These are phyloP conservation scores for Solidago caesia DNA, from an alignment of 129 eudicot species.

Conservation along the genomic window DNA sequence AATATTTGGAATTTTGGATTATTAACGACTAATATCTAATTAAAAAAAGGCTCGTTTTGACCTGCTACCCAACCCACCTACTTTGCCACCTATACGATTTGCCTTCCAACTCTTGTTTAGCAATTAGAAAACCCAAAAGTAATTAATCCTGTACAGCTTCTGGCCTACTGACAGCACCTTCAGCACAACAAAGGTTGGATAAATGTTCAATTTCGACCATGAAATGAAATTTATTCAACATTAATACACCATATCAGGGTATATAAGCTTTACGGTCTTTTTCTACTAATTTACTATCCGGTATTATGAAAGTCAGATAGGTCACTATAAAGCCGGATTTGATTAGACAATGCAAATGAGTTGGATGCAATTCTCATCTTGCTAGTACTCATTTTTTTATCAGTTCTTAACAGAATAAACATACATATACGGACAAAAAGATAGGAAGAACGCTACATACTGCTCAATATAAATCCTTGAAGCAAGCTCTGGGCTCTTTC, in stretches of 20 bases:
- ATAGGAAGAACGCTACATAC: slow-evolving; percentile 42
- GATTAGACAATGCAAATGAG: not conserved
- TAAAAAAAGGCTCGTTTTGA: too few species aligned
- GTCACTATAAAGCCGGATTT: not conserved
- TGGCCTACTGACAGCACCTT: not conserved
- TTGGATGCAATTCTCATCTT: not conserved
- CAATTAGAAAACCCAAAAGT: not conserved
- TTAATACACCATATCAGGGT: not conserved
- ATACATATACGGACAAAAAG: not conserved
- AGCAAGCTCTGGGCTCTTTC: slow-evolving; percentile 99
- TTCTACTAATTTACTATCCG: not conserved
- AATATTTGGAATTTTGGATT: too few species aligned
- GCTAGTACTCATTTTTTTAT: not conserved
- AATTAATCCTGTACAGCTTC: not conserved
- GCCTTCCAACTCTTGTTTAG: not conserved
- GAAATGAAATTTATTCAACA: not conserved
- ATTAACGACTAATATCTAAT: too few species aligned
- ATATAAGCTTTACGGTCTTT: too few species aligned
- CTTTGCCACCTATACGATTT: too few species aligned
- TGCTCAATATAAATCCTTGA: slow-evolving; percentile 94
- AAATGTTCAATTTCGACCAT: not conserved
- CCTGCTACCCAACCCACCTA: too few species aligned
- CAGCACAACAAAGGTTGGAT: not conserved
- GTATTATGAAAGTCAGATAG: not conserved
- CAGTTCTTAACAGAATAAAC: not conserved